Evolutionary conservation across 106 monocot species (phyloP).

Genomic region (Phalaenopsis equestris): DNA sequence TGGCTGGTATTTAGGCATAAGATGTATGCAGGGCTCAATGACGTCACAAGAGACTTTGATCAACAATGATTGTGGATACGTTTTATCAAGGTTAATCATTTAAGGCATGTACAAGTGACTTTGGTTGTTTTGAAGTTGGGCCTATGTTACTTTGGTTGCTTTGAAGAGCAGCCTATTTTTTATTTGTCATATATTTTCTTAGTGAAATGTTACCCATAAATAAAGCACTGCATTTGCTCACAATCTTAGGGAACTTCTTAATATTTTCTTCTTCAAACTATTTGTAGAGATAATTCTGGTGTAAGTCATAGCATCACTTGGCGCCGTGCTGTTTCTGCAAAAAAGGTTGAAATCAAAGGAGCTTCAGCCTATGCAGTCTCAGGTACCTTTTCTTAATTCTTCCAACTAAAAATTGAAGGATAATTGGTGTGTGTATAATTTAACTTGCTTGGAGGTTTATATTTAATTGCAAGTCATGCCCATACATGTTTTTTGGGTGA

Average conservation of each 20-base stretch:
- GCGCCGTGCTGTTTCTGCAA: slow-evolving; percentile 50
- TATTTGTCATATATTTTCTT: not conserved
- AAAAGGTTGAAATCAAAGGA: slow-evolving; percentile 57
- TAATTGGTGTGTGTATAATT: not conserved
- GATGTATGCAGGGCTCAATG: not conserved
- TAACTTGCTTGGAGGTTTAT: not conserved
- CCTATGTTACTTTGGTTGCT: not conserved
- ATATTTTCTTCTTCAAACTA: not conserved
- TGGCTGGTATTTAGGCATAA: not conserved
- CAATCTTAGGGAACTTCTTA: not conserved
- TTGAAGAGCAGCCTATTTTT: not conserved
- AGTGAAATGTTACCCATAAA: not conserved
- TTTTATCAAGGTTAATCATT: not conserved
- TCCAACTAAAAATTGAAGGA: not conserved
- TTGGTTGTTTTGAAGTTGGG: not conserved
- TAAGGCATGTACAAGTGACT: too few relatives aligned
- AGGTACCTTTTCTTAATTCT: slow-evolving; percentile 34
- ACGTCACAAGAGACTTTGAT: not conserved
- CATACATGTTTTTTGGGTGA: not conserved
- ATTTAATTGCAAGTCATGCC: not conserved
- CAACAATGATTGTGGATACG: not conserved
- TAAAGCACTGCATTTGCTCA: not conserved
- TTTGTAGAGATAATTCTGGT: slow-evolving; percentile 72
- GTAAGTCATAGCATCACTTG: slow-evolving; percentile 80
- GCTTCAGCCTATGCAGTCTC: slow-evolving; percentile 78